Conservation (phyloP, 352 stramenopile genomes). For the Globisporangium radiosum region DNA sequence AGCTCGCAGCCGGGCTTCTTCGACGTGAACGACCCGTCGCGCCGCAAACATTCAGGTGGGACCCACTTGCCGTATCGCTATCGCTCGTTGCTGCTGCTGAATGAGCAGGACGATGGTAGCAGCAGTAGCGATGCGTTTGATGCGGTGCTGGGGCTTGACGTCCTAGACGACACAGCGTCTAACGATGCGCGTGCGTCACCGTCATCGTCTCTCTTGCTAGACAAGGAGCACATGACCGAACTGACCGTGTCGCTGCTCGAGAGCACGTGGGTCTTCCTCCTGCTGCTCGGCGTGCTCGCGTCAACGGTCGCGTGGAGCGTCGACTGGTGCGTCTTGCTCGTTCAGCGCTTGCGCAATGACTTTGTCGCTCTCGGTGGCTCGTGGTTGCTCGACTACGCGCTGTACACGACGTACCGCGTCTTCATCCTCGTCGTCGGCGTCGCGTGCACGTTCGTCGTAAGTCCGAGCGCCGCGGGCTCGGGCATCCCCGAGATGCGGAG, state of each 20-base stretch:
- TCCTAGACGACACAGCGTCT: slow-evolving; percentile 12
- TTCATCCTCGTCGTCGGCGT: slow-evolving; percentile 58
- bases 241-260: slow-evolving; percentile 46
- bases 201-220: slow-evolving; percentile 16
- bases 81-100: slow-evolving; percentile 11
- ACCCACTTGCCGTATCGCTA: slow-evolving; percentile 12
- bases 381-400: slow-evolving; percentile 51
- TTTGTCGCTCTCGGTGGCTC: slow-evolving; percentile 39
- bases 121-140: slow-evolving; percentile 10
- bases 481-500: slow-evolving; percentile 78
- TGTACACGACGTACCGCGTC: slow-evolving; percentile 56
- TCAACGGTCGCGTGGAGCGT: slow-evolving; percentile 63
- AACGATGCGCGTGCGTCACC: slow-evolving; percentile 9
- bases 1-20: slow-evolving; percentile 22
- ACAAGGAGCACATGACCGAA: slow-evolving; percentile 41
- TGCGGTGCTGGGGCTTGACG: slow-evolving; percentile 14
- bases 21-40: slow-evolving; percentile 22
- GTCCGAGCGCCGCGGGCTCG: slow-evolving; percentile 54
- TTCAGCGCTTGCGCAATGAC: slow-evolving; percentile 26
- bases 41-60: slow-evolving; percentile 28
- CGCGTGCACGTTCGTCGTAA: slow-evolving; percentile 49
- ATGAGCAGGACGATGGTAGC: background rate
- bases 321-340: slow-evolving; percentile 45
- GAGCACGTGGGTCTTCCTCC: slow-evolving; percentile 72
- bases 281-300: slow-evolving; percentile 46